phyloP scores from a whole-genome alignment of 805 yeast species.

The Saturnispora sekii region DNA sequence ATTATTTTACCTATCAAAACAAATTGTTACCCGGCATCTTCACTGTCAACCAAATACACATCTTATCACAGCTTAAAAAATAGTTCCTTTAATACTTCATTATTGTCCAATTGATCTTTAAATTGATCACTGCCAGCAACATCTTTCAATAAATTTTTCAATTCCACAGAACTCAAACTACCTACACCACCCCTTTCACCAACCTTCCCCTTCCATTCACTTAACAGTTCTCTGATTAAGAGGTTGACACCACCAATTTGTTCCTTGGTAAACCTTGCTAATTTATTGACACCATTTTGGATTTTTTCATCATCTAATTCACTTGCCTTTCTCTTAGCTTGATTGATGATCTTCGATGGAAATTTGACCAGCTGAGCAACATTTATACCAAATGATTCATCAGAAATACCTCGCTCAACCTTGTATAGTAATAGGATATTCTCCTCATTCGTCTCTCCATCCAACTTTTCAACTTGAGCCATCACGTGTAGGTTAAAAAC shows the following conservation, averaged over 20 bases:
- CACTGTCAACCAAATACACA: too few relatives aligned
- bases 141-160: slow-evolving; percentile 30
- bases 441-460: slow-evolving; percentile 26
- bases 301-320: slow-evolving; percentile 58
- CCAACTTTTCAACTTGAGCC: slow-evolving; percentile 63
- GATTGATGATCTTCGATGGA: slow-evolving; percentile 78
- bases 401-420: slow-evolving; percentile 94
- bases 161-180: slow-evolving; percentile 33
- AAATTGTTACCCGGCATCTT: too few relatives aligned
- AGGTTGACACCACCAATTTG: slow-evolving; percentile 50
- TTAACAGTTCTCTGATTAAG: slow-evolving; percentile 38
- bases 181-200: slow-evolving; percentile 35
- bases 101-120: slow-evolving; percentile 11
- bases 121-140: slow-evolving; percentile 23
- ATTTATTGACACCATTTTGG: slow-evolving; percentile 31
- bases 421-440: slow-evolving; percentile 84
- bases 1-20: too few relatives aligned
- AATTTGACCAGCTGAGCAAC: slow-evolving; percentile 95
- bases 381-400: slow-evolving; percentile 94
- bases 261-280: slow-evolving; percentile 39
- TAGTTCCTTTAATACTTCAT: slow-evolving; percentile 18
- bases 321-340: slow-evolving; percentile 91
- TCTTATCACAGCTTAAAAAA: neutral
- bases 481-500: slow-evolving; percentile 87
- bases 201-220: slow-evolving; percentile 43